Base-by-base conservation (phyloP, 2,329 filamentous ascomycete genomes). In the Chaetomiaceae sp. region DNA sequence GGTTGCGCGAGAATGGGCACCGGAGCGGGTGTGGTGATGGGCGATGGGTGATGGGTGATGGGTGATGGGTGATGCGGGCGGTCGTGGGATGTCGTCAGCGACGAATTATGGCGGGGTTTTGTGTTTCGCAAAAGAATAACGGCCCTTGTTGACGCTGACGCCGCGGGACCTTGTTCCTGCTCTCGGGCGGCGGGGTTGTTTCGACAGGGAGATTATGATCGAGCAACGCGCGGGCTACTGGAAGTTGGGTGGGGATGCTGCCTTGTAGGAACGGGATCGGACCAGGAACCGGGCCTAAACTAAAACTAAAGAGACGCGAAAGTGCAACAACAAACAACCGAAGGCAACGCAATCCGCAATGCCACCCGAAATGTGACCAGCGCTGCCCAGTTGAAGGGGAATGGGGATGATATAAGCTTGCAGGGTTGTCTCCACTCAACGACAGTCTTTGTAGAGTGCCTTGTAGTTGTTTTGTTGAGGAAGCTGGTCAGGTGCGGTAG, bases 61-160 rank as follows among this genome's bases (percentile, higher is more conserved):
- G 3, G 8, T 37, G 34, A 40, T 38, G 37, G 43, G 47, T 53
- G 54, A 36, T 49, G 40, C 18, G 29, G 23, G 36, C n/a, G 52
- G 48, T 50, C 46, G 57, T 46, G 46, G 56, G 59, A 60, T 64
- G 62, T 64, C 62, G 62, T 64, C 59, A 63, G 60, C 61, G 57
- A 60, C 55, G 56, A 61, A 56, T 58, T 60, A 62, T 65, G 64
- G 65, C 64, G 65, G 65, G 65, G 65, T 66, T 64, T 63, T 63
- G 60, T 64, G 65, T 65, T 65, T 65, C 61, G 65, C 61, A 63
- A 65, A 60, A 55, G 57, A 27, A 51, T 44, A 49, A 37, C 55
- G 57, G 56, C 49, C 50, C 54, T 60, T 53, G 58, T 48, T 51
- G 58, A 54, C 44, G 52, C 48, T 52, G 49, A 54, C 36, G 48